Conservation (phyloP, 1,284 basidiomycete species). For the Lignosus rhinocerotis region DNA sequence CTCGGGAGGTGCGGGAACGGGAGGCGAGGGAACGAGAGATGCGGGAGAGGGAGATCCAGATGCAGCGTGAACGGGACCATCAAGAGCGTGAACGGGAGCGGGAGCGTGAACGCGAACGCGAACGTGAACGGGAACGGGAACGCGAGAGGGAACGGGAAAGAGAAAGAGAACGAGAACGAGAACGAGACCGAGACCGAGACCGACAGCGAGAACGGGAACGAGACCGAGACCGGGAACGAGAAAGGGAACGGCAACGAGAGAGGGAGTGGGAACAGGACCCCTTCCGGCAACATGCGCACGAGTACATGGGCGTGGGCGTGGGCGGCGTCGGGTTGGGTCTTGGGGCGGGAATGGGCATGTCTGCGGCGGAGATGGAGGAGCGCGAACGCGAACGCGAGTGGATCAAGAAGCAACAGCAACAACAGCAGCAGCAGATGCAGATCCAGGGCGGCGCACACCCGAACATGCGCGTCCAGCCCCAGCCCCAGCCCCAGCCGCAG, state of each 20-base stretch:
- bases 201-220: not conserved
- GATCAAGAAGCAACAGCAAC: not conserved
- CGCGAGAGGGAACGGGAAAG: too few species aligned
- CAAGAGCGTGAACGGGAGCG: constrained; percentile 19
- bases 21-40: not conserved
- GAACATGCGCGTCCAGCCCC: constrained; percentile 13
- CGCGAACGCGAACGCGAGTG: constrained; percentile 22
- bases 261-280: constrained; percentile 13
- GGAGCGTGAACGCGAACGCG: not conserved
- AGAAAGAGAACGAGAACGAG: constrained; percentile 14
- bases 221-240: constrained; percentile 2
- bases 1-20: constrained; percentile 3
- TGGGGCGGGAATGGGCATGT: constrained; percentile 7
- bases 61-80: constrained; percentile 6
- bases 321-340: constrained; percentile 13
- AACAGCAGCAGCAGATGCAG: constrained; percentile 11
- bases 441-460: constrained; percentile 4
- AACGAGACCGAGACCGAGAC: constrained; percentile 10
- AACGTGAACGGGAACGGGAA: constrained; percentile 5
- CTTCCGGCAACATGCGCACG: constrained; percentile 16
- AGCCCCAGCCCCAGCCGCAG: constrained; percentile 4
- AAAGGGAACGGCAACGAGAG: not conserved
- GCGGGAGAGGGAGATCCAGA: not conserved
- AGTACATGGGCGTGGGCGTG: constrained; percentile 13
- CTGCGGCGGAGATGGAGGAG: constrained; percentile 5